phyloP scores from a whole-genome alignment of 1,284 basidiomycete species.

The Fomes fomentarius region DNA sequence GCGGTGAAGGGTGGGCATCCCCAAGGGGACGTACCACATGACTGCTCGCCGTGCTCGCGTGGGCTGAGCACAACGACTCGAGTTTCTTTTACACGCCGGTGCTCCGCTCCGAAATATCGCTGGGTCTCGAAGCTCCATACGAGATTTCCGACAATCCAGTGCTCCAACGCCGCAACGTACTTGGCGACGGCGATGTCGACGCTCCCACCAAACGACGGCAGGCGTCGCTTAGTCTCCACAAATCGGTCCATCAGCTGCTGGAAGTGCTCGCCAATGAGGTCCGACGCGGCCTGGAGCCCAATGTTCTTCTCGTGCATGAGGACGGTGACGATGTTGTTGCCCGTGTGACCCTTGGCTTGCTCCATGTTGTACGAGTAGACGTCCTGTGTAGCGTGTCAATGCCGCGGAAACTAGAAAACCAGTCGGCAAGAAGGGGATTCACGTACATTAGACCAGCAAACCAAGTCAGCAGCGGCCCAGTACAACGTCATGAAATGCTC shows the following conservation, averaged over 20 bases:
- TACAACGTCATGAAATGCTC: constrained; percentile 37
- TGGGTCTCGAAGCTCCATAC: constrained; percentile 45
- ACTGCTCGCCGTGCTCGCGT: constrained; percentile 9
- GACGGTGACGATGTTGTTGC: constrained; percentile 46
- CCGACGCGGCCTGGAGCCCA: constrained; percentile 39
- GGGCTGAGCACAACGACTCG: constrained; percentile 24
- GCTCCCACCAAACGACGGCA: constrained; percentile 36
- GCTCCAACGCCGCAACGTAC: constrained; percentile 39
- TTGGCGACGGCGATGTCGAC: constrained; percentile 35
- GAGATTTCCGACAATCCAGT: constrained; percentile 42
- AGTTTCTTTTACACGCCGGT: constrained; percentile 29
- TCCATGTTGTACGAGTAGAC: constrained; percentile 49
- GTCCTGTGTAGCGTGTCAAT: constrained; percentile 32
- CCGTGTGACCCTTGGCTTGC: constrained; percentile 38
- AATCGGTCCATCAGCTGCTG: constrained; percentile 35
- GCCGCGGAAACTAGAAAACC: background rate
- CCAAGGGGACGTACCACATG: background rate
- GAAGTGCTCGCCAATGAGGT: constrained; percentile 39
- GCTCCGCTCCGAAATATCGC: constrained; percentile 39
- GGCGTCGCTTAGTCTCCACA: constrained; percentile 27
- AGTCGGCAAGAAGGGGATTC: background rate
- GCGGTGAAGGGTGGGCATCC: background rate
- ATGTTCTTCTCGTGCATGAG: constrained; percentile 39
- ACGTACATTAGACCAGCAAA: constrained; percentile 47
- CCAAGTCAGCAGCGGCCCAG: constrained; percentile 44